Evolutionary conservation across 2,329 filamentous ascomycete species (phyloP).

Genomic region (Zopfia rhizophila): DNA sequence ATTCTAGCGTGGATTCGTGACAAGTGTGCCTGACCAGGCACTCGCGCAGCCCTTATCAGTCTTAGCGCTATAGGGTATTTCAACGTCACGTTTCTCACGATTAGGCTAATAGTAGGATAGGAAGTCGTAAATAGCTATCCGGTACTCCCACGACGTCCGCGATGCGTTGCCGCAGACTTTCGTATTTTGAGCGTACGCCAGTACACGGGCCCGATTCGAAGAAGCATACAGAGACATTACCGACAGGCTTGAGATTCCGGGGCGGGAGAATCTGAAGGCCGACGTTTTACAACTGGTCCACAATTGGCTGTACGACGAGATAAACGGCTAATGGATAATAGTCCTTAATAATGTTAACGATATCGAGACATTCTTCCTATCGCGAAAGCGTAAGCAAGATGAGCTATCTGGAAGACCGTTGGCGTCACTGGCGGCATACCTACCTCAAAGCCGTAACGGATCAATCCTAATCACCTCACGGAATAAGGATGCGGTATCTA

Average conservation of each 20-base stretch:
- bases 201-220: slow-evolving; percentile 10
- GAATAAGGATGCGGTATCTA: slow-evolving; percentile 13
- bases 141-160: background rate
- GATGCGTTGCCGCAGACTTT: slow-evolving; percentile 3
- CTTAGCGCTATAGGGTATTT: background rate
- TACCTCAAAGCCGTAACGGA: slow-evolving; percentile 22
- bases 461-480: slow-evolving; percentile 22
- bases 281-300: too few species aligned
- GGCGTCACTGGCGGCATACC: slow-evolving; percentile 15
- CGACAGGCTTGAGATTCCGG: slow-evolving; percentile 4
- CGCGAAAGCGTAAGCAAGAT: too few species aligned
- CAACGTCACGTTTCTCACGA: background rate
- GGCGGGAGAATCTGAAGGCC: slow-evolving; percentile 4
- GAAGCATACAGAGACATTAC: slow-evolving; percentile 9
- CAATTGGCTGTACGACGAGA: too few species aligned
- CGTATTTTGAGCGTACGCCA: slow-evolving; percentile 5
- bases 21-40: slow-evolving; percentile 4
- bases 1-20: background rate
- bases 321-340: slow-evolving; percentile 9
- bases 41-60: too few species aligned
- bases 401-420: too few species aligned
- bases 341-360: slow-evolving; percentile 7
- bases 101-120: background rate
- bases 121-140: slow-evolving; percentile 9
- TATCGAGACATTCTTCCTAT: background rate